These are phyloP conservation scores for Bothriochloa decipiens DNA, from an alignment of 176 grass and related monocot genomes.

Conservation along the genomic window DNA sequence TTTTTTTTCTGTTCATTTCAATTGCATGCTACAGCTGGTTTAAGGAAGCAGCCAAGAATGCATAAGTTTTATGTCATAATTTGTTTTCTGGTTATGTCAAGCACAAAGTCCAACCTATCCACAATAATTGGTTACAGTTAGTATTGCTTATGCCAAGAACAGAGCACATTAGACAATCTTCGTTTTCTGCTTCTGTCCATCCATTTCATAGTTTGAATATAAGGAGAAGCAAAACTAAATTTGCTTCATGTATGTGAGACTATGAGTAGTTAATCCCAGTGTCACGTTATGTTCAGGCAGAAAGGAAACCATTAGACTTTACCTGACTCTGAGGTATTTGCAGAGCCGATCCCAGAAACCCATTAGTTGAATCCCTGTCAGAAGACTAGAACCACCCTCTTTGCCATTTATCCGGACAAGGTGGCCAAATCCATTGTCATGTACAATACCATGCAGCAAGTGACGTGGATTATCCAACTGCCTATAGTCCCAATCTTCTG, in stretches of 20 bases:
- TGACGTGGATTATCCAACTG: conserved; percentile 53
- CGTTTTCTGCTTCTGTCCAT: not conserved
- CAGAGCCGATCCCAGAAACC: conserved; percentile 79
- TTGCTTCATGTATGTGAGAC: not conserved
- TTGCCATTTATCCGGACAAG: conserved; percentile 64
- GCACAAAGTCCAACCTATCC: not conserved
- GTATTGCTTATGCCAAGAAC: not conserved
- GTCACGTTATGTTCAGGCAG: not conserved
- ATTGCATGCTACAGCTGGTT: not conserved
- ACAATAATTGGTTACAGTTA: not conserved
- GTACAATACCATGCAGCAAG: conserved; percentile 70
- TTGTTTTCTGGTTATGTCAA: not conserved
- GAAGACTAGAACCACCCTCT: conserved; percentile 55
- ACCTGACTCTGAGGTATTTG: conserved; percentile 75
- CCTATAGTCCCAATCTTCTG: conserved; percentile 44
- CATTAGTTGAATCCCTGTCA: conserved; percentile 68
- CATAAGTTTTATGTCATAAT: not conserved
- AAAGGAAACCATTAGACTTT: conserved; percentile 4
- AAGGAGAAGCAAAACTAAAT: not conserved
- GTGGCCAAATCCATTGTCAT: conserved; percentile 84
- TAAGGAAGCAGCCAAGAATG: not conserved
- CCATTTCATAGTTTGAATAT: not conserved
- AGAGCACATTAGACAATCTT: not conserved
- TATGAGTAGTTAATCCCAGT: not conserved
- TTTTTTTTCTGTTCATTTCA: not conserved